These are phyloP conservation scores for Pilobolus umbonatus DNA, from an alignment of 192 early-diverging fungal species.

Conservation along the genomic window DNA sequence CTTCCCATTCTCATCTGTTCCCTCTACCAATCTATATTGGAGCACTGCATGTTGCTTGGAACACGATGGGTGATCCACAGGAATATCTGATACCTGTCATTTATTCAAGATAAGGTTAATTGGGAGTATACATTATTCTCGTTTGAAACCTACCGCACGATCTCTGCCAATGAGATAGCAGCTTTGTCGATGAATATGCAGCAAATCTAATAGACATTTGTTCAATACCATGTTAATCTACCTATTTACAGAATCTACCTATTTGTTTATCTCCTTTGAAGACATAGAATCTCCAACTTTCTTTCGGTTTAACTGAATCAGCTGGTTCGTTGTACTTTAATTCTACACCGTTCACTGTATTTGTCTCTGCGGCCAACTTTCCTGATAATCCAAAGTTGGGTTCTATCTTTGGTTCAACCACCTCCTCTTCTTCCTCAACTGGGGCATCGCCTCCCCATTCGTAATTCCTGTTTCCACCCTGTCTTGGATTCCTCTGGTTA, in stretches of 20 bases:
- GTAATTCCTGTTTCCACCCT: too few relatives aligned
- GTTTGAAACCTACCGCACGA: slow-evolving; percentile 51
- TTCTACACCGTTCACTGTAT: slow-evolving; percentile 81
- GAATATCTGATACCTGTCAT: slow-evolving; percentile 83
- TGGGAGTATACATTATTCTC: neutral
- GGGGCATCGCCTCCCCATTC: slow-evolving; percentile 41
- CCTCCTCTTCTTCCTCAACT: slow-evolving; percentile 31
- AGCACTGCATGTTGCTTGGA: slow-evolving; percentile 93
- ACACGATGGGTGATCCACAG: slow-evolving; percentile 92
- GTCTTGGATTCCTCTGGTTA: too few relatives aligned
- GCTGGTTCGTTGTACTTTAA: slow-evolving; percentile 91
- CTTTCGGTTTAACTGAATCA: slow-evolving; percentile 76
- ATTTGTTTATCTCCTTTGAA: slow-evolving; percentile 90
- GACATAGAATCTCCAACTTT: slow-evolving; percentile 82
- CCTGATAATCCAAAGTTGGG: slow-evolving; percentile 88
- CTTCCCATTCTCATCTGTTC: slow-evolving; percentile 41
- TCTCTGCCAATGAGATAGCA: slow-evolving; percentile 87
- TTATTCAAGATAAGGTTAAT: neutral
- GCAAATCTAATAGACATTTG: slow-evolving; percentile 56
- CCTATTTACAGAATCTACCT: slow-evolving; percentile 38
- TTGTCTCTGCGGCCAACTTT: slow-evolving; percentile 81
- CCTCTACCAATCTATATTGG: slow-evolving; percentile 71
- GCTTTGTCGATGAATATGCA: slow-evolving; percentile 81
- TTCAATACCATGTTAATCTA: neutral
- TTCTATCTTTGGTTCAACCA: slow-evolving; percentile 50